Conservation (phyloP, 768 basidiomycete genomes). For the Amanita rimosa region DNA sequence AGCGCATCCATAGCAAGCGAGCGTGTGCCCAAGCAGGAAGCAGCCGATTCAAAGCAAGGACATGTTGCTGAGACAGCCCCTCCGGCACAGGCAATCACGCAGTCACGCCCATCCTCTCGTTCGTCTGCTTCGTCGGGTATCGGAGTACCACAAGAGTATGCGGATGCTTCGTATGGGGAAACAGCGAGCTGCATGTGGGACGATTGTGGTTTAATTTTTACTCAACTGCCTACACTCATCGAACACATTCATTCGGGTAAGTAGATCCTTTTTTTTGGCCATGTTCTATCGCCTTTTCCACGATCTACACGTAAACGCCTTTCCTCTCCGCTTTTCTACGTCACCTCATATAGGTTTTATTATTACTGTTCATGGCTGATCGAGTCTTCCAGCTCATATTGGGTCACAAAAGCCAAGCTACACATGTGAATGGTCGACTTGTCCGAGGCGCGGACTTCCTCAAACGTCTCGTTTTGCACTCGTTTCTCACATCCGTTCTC, state of each 20-base stretch:
- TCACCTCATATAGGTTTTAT: not conserved
- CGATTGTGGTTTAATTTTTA: constrained; percentile 65
- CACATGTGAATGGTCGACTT: constrained; percentile 84
- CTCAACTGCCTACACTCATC: constrained; percentile 63
- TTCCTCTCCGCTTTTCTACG: not conserved
- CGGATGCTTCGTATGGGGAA: constrained; percentile 28
- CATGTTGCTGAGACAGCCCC: constrained; percentile 4
- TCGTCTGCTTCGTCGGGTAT: constrained; percentile 30
- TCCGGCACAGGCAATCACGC: not conserved
- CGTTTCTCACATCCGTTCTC: constrained; percentile 82
- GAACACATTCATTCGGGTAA: constrained; percentile 76
- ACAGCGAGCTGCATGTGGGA: constrained; percentile 79
- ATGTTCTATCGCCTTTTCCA: not conserved
- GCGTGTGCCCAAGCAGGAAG: constrained; percentile 1
- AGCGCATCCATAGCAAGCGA: constrained; percentile 12
- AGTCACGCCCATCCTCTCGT: constrained; percentile 12
- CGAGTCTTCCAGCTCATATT: constrained; percentile 50
- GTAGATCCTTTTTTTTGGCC: constrained; percentile 13
- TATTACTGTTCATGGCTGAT: constrained; percentile 1
- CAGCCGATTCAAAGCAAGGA: not conserved
- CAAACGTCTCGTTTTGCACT: constrained; percentile 88
- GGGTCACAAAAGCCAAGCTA: constrained; percentile 78
- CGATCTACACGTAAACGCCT: not conserved
- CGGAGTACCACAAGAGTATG: constrained; percentile 7
- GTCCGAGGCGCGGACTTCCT: constrained; percentile 65